These are phyloP conservation scores for Sophora flavescens DNA, from an alignment of 306 rosid genomes.

Conservation along the genomic window DNA sequence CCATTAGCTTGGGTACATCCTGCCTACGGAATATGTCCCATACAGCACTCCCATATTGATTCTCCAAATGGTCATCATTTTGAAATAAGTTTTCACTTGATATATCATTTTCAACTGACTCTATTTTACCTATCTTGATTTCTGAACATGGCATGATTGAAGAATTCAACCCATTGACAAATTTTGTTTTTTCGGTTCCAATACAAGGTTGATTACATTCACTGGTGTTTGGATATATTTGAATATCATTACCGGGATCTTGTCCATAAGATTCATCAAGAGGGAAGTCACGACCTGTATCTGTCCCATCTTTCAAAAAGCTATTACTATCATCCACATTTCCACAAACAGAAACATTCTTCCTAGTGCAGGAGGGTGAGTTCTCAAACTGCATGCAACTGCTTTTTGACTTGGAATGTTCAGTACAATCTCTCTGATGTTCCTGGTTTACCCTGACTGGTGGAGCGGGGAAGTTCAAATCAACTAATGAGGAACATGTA, in stretches of 20 bases:
- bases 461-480: conserved; percentile 33
- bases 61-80: conserved; percentile 48
- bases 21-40: conserved; percentile 82
- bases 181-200: conserved; percentile 41
- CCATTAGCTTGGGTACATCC: conserved; percentile 66
- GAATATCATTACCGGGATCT: conserved; percentile 32
- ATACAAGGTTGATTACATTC: conserved; percentile 41
- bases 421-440: conserved; percentile 22
- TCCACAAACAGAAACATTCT: conserved; percentile 12
- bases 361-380: conserved; percentile 7
- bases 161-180: conserved; percentile 32
- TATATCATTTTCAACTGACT: conserved; percentile 38
- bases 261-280: conserved; percentile 28
- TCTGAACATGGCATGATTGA: conserved; percentile 43
- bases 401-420: conserved; percentile 23
- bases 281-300: not conserved
- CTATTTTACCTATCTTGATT: conserved; percentile 29
- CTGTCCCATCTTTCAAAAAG: conserved; percentile 30
- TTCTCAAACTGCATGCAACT: not conserved
- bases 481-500: conserved; percentile 22
- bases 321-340: not conserved
- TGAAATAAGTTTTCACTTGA: conserved; percentile 27
- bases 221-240: conserved; percentile 31
- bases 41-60: conserved; percentile 62
- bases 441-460: conserved; percentile 26